phyloP scores from a whole-genome alignment of 2,329 filamentous ascomycete species.

The Ascosphaera aggregata region DNA sequence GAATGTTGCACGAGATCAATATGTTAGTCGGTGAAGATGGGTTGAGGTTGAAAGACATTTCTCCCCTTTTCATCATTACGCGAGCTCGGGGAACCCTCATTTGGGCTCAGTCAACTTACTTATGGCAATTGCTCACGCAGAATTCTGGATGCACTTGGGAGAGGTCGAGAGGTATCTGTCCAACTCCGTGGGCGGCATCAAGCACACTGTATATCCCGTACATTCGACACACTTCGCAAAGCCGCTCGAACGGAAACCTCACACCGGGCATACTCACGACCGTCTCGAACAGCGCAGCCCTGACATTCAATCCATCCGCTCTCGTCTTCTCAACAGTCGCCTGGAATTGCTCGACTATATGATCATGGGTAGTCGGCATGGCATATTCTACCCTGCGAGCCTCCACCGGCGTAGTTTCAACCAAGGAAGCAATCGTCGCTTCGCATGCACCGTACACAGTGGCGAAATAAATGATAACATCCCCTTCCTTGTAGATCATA shows the following conservation, averaged over 20 bases:
- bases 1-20: slow-evolving; percentile 3
- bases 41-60: neutral
- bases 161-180: slow-evolving; percentile 53
- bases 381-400: slow-evolving; percentile 32
- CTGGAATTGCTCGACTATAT: slow-evolving; percentile 38
- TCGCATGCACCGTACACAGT: slow-evolving; percentile 61
- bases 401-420: slow-evolving; percentile 37
- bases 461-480: slow-evolving; percentile 53
- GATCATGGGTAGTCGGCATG: slow-evolving; percentile 48
- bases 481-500: slow-evolving; percentile 41
- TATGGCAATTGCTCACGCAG: slow-evolving; percentile 69
- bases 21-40: neutral
- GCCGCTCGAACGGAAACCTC: slow-evolving; percentile 49
- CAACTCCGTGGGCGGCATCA: slow-evolving; percentile 69
- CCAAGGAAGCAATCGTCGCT: slow-evolving; percentile 46
- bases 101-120: too few species aligned
- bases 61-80: neutral
- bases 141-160: slow-evolving; percentile 51
- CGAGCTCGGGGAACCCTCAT: too few species aligned
- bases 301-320: slow-evolving; percentile 36
- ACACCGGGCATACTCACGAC: slow-evolving; percentile 61
- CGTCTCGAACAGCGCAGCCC: slow-evolving; percentile 54
- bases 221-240: slow-evolving; percentile 41
- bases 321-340: slow-evolving; percentile 30
- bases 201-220: slow-evolving; percentile 48